Percentiles rank a stretch among this genome's conserved stretches.
Evolutionary conservation across 2,329 filamentous ascomycete genomes (phyloP).

Genomic region (Graphium sp.): DNA sequence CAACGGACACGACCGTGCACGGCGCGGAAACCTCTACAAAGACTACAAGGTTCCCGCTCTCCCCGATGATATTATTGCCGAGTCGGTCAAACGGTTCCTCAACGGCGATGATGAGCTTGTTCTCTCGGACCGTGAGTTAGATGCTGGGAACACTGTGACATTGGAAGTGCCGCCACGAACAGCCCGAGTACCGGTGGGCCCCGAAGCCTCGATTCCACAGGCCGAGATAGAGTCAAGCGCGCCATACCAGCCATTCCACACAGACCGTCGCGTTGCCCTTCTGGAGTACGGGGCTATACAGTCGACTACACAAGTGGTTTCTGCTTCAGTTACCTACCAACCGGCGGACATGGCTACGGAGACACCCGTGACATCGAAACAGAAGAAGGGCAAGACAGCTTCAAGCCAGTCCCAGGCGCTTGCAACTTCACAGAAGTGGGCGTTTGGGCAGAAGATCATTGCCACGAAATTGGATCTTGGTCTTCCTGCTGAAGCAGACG

Average conservation of each 20-base stretch:
- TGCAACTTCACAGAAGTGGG: slow-evolving; percentile 23
- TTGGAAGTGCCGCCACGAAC: slow-evolving; percentile 22
- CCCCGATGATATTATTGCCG: slow-evolving; percentile 40
- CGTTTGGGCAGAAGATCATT: slow-evolving; percentile 39
- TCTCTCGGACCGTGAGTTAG: slow-evolving; percentile 31
- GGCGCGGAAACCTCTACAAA: slow-evolving; percentile 39
- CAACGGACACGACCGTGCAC: slow-evolving; percentile 32
- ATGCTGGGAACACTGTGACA: slow-evolving; percentile 36
- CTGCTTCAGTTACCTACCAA: slow-evolving; percentile 7
- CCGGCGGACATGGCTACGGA: slow-evolving; percentile 18
- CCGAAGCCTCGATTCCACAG: slow-evolving; percentile 49
- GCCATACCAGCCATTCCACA: slow-evolving; percentile 91
- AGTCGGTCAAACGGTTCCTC: slow-evolving; percentile 36
- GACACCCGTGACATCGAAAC: slow-evolving; percentile 20
- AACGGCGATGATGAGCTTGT: slow-evolving; percentile 31
- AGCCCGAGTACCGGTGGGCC: slow-evolving; percentile 21
- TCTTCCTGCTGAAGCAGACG: slow-evolving; percentile 25
- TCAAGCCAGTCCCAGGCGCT: slow-evolving; percentile 7
- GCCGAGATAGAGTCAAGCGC: slow-evolving; percentile 93
- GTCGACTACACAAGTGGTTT: no score
- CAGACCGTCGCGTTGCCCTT: slow-evolving; percentile 68
- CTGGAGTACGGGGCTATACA: slow-evolving; percentile 37
- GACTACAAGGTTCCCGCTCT: slow-evolving; percentile 52
- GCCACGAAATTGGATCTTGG: slow-evolving; percentile 36
- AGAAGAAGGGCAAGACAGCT: slow-evolving; percentile 10